Conservation (phyloP, 768 basidiomycete genomes). For the Mycena rebaudengoi region DNA sequence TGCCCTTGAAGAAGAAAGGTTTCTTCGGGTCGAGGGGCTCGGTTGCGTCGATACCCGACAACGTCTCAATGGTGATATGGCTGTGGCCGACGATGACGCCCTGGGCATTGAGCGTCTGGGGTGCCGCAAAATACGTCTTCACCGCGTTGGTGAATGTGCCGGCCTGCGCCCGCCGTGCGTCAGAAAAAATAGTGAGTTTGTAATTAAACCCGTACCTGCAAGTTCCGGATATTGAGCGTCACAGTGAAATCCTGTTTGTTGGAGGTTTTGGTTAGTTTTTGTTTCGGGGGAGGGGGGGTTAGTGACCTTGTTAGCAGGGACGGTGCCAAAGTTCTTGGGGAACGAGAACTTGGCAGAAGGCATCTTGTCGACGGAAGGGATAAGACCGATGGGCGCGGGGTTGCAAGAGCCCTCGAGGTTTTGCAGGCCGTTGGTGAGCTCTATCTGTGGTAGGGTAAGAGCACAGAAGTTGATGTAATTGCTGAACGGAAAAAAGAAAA, state of each 20-base stretch:
- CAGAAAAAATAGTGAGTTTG: neutral
- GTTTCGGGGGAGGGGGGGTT: too few relatives aligned
- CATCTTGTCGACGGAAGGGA: neutral
- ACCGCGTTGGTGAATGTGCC: slow-evolving; percentile 52
- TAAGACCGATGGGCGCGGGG: slow-evolving; percentile 31
- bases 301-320: slow-evolving; percentile 42
- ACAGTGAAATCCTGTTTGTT: slow-evolving; percentile 67
- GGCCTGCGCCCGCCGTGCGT: slow-evolving; percentile 28
- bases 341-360: neutral
- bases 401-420: slow-evolving; percentile 50
- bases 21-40: slow-evolving; percentile 54
- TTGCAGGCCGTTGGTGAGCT: slow-evolving; percentile 1
- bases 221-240: slow-evolving; percentile 51
- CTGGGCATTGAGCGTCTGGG: slow-evolving; percentile 57
- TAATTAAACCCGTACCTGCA: slow-evolving; percentile 33
- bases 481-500: slow-evolving; percentile 45
- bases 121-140: slow-evolving; percentile 61
- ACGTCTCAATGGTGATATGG: slow-evolving; percentile 62
- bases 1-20: slow-evolving; percentile 65
- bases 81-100: slow-evolving; percentile 65
- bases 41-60: slow-evolving; percentile 53
- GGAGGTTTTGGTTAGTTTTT: too few relatives aligned
- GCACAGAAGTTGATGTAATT: slow-evolving; percentile 14
- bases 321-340: neutral
- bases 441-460: neutral